Evolutionary conservation across 805 yeast genomes (phyloP).

Genomic region (Priceomyces medius): DNA sequence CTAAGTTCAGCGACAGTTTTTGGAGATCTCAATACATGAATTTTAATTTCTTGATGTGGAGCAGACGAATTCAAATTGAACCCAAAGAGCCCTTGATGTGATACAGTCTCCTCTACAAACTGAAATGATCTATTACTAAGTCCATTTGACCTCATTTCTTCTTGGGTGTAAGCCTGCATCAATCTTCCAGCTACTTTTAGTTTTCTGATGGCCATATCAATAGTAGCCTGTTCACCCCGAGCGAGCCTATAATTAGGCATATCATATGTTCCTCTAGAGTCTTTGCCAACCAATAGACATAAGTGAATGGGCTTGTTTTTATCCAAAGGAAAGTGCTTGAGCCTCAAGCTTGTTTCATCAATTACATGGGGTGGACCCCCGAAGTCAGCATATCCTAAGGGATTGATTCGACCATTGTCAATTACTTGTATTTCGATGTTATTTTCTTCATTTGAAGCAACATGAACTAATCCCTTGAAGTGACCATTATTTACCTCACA

Average conservation of each 20-base stretch:
- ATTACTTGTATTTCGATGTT: conserved; percentile 49
- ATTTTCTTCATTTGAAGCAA: conserved; percentile 65
- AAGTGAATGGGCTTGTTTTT: conserved; percentile 79
- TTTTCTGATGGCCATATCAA: conserved; percentile 71
- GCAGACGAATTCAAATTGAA: conserved; percentile 50
- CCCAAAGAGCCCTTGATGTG: conserved; percentile 32
- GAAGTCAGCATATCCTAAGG: conserved; percentile 25
- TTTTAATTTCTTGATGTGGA: conserved; percentile 58
- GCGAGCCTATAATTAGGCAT: conserved; percentile 52
- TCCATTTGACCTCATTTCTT: conserved; percentile 78
- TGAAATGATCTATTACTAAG: conserved; percentile 77
- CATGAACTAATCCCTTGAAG: conserved; percentile 73
- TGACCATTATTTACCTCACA: conserved; percentile 63
- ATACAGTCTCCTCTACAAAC: conserved; percentile 56
- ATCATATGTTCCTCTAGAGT: conserved; percentile 70
- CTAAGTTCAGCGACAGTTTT: conserved; percentile 69
- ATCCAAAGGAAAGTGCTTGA: conserved; percentile 46
- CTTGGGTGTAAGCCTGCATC: conserved; percentile 90
- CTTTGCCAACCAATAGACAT: conserved; percentile 72
- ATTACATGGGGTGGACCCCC: conserved; percentile 14
- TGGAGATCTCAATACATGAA: conserved; percentile 73
- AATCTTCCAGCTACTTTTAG: conserved; percentile 79
- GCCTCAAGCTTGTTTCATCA: conserved; percentile 23
- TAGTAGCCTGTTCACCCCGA: conserved; percentile 58
- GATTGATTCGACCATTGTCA: conserved; percentile 34